Percentiles rank a stretch among this genome's conserved stretches.
Conservation (phyloP, 805 yeast genomes). For the Kuraishia molischiana region DNA sequence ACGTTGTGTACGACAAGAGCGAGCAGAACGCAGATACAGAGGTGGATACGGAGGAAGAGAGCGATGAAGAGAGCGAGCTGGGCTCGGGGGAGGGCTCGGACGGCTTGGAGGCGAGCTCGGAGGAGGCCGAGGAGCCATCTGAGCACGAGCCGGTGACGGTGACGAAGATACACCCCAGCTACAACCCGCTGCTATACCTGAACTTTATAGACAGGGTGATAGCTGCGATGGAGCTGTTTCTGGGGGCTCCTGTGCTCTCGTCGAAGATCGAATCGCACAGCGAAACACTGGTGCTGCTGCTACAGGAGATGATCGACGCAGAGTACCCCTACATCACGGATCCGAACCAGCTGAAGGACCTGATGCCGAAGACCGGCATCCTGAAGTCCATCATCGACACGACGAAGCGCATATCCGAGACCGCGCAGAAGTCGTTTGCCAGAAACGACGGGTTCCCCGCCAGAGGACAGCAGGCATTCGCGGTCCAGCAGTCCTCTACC, state of each 20-base stretch:
- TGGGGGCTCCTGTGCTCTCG: conserved; percentile 40
- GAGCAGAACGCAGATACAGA: conserved; percentile 13
- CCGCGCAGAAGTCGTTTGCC: conserved; percentile 19
- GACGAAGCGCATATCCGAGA: conserved; percentile 21
- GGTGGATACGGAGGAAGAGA: conserved; percentile 19
- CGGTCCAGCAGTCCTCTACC: background rate
- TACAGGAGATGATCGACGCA: conserved; percentile 72
- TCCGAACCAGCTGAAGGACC: conserved; percentile 55
- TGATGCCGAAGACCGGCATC: conserved; percentile 57
- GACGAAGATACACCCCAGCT: conserved; percentile 1
- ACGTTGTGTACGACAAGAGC: background rate
- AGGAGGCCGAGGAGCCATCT: conserved; percentile 2
- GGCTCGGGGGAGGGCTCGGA: conserved; percentile 8
- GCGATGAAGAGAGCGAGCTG: conserved; percentile 10
- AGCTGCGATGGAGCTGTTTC: conserved; percentile 28
- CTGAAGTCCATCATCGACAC: conserved; percentile 40
- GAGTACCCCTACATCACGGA: conserved; percentile 71
- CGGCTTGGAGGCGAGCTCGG: conserved; percentile 4
- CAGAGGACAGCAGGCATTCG: background rate
- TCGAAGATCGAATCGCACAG: conserved; percentile 56
- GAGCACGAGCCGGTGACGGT: conserved; percentile 5
- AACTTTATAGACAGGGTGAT: conserved; percentile 30
- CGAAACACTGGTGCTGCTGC: conserved; percentile 59
- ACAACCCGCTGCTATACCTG: conserved; percentile 34
- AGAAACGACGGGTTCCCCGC: conserved; percentile 3